Evolutionary conservation across 257 asterid genomes (phyloP), one percentile per base, ranked within the genome.

Genomic region (Rubia yunnanensis): DNA sequence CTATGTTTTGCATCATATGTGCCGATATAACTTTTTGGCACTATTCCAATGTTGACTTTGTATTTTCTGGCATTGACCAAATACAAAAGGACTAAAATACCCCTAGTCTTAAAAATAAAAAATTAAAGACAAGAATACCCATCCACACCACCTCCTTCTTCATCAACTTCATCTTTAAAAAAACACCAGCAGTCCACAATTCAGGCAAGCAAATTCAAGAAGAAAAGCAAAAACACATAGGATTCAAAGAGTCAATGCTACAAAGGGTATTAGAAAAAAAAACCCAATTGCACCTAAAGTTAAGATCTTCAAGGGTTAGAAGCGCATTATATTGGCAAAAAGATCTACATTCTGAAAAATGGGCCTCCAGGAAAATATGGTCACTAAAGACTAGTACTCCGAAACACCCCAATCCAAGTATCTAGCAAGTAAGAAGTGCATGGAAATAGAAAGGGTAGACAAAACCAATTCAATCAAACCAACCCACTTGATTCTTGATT

Each of bases 361-460:
- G 71, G 95, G 97, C 82, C 95, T 82, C 99, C 99, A 94, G 20
- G 99, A 86, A 55, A 94, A 85, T 70, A 94, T 82, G 31, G 96
- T 90, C 72, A 94, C 72, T 5, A 95, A 87, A 66, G 99, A 88
- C 60, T 80, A 92, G 80, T 79, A 88, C 80, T 94, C 97, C 0
- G 97, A 81, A 50, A 77, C 77, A 50, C 74, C 73, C 54, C 92
- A 89, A 63, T 83, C 82, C 1, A 91, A 84, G 74, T 82, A 91
- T 78, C 97, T 84, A 5, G 97, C 99, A 6, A 90, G 86, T 32
- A 94, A 85, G 34, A 94, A 89, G 79, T 94, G 99, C 2, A 90
- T 78, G 75, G 86, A 81, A 73, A 94, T 84, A 5, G 99, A 94
- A 34, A 90, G 68, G 41, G 86, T 85, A 5, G 99, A 84, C 24